phyloP scores from a whole-genome alignment of 352 stramenopile genomes.

The Globisporangium abappressorium region DNA sequence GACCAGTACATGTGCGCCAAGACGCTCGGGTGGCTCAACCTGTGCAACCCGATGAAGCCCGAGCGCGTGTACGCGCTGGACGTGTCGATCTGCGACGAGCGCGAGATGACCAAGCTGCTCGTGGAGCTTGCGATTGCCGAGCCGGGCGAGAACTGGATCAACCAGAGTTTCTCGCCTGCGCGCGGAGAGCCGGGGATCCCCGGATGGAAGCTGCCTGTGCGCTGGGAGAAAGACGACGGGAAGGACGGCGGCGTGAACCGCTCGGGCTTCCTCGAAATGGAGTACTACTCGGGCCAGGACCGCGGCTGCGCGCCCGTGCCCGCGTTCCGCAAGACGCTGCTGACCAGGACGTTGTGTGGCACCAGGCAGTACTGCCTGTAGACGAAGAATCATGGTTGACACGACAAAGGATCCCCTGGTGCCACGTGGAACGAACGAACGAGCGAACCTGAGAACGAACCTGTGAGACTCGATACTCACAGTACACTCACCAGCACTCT shows the following conservation, averaged over 20 bases:
- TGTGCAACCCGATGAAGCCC: constrained; percentile 72
- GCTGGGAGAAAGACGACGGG: constrained; percentile 77
- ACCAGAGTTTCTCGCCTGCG: constrained; percentile 62
- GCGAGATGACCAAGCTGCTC: constrained; percentile 77
- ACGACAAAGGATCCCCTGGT: neutral
- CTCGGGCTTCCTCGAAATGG: constrained; percentile 58
- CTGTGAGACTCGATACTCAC: neutral
- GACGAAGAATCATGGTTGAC: constrained; percentile 1
- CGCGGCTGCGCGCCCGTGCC: constrained; percentile 56
- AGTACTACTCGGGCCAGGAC: constrained; percentile 73
- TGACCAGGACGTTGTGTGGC: constrained; percentile 58
- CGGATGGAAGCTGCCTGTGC: constrained; percentile 74
- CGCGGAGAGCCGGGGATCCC: constrained; percentile 58
- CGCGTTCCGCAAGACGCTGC: constrained; percentile 54
- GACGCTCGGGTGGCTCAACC: constrained; percentile 73
- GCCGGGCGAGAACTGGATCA: constrained; percentile 82
- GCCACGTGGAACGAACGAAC: neutral
- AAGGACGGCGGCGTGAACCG: constrained; percentile 69
- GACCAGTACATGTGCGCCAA: constrained; percentile 52
- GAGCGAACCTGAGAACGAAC: neutral
- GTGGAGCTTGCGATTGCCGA: constrained; percentile 77
- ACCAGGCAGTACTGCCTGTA: constrained; percentile 69
- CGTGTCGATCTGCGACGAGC: constrained; percentile 67
- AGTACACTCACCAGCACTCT: neutral
- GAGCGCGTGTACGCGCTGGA: constrained; percentile 72